Base-by-base conservation (phyloP, 441 rosid genomes). In the Daphne laureola region DNA sequence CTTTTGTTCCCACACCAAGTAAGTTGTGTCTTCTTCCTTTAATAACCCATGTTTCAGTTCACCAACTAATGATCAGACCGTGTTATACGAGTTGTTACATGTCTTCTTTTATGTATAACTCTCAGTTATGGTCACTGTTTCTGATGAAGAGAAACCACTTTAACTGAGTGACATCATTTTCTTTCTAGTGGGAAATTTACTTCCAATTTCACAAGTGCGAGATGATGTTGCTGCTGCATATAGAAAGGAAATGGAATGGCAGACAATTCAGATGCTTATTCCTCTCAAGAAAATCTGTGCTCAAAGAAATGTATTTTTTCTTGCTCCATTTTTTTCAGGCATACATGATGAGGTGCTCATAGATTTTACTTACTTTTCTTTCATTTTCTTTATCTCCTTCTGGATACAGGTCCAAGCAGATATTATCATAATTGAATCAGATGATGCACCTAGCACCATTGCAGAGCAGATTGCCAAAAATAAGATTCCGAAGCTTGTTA, bases 141-240 rank as follows among this genome's bases (percentile, higher is more conserved):
- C 15, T 25, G 47, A 40, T 13, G 21, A 40, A 31, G 38, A 31
- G 41, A n/a, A 21, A 31, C 16, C 17, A 61, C 42, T 12, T 15
- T 23, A 51, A 46, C 43, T 46, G 46, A 40, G 43, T 73, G 51
- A 26, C 44, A 31, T 45, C 26, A 14, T 55, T 53, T 48, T 36
- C 15, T 51, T 63, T 52, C 23, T 60, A 88, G 98, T 84, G 79
- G 98, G 98, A 54, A 80, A 80, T 61, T 63, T 16, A 4, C 63
- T 86, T 57, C 76, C 91, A 36, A 59, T 88, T 61, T 67, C 94
- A 44, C 84, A 84, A 73, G 87, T 77, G 43, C 82, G 96, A 59
- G 85, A 89, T 4, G 96, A 84, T 62, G 77, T 89, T 17, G 94
- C 83, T 7, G 71, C 76, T 59, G 86, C 88, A 43, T 81, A 81